Evolutionary conservation across 805 yeast genomes (phyloP).

Genomic region (Nakazawaea pomicola): DNA sequence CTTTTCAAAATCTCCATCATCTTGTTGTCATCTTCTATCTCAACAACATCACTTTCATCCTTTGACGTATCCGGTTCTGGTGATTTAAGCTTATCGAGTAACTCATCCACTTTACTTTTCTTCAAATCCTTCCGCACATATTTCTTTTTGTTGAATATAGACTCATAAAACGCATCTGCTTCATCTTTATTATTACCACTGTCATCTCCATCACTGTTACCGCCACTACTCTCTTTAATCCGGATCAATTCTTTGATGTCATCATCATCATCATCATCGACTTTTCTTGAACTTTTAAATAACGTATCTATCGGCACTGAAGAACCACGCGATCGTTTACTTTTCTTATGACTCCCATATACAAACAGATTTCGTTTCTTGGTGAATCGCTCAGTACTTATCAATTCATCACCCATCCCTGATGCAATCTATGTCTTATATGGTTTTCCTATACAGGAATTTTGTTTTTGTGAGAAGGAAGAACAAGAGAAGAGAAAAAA

Average conservation of each 20-base stretch:
- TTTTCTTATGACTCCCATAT: too few species aligned
- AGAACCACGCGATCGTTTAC: too few species aligned
- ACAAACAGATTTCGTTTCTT: too few species aligned
- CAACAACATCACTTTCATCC: background rate
- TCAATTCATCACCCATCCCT: too few species aligned
- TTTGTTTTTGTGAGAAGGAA: background rate
- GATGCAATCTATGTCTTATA: too few species aligned
- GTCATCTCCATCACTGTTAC: background rate
- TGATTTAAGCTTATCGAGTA: background rate
- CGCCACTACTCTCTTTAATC: too few species aligned
- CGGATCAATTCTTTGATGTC: background rate
- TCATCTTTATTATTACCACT: background rate
- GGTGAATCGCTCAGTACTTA: too few species aligned
- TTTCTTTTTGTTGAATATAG: background rate
- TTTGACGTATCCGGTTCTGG: background rate
- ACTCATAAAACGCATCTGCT: background rate
- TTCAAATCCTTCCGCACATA: too few species aligned
- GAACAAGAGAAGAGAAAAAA: background rate
- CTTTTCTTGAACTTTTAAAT: too few species aligned
- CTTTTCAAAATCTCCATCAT: background rate
- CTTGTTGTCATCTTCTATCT: constrained; percentile 1
- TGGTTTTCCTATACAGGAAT: background rate
- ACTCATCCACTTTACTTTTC: background rate
- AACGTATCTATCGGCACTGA: too few species aligned
- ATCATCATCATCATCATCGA: background rate